Base-by-base conservation (phyloP, 495 filamentous ascomycete species). In the Hypoxylon crocopeplum region DNA sequence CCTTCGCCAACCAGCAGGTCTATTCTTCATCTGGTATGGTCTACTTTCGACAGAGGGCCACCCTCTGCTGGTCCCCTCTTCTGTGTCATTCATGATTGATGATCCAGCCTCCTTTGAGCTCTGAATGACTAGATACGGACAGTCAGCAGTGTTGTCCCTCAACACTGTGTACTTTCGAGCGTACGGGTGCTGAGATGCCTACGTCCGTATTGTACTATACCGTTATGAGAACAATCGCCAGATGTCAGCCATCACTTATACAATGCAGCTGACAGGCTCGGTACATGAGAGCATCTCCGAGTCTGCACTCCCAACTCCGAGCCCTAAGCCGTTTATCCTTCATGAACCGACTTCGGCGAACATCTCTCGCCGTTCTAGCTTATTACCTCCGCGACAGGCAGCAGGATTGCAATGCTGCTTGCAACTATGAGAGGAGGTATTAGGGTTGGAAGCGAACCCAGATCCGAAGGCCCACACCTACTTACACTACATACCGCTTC, bases 391-490 rank as follows among this genome's bases (percentile, higher is more conserved):
- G n/a, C n/a, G n/a, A n/a, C n/a, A n/a, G n/a, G n/a, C n/a, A n/a
- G n/a, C n/a, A n/a, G n/a, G n/a, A n/a, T n/a, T n/a, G n/a, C n/a
- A n/a, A n/a, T n/a, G n/a, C n/a, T n/a, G n/a, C n/a, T n/a, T n/a
- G n/a, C n/a, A n/a, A n/a, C n/a, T n/a, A n/a, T n/a, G n/a, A n/a
- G n/a, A 29, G 25, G 10, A 5, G 33, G 15, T 33, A 44, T 59
- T 19, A 37, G 17, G 42, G 39, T 49, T 19, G 33, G 20, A 29
- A 46, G 38, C 56, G 15, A 44, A 51, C 44, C 49, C 32, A 64
- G 55, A 56, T 62, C 59, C 52, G 41, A 57, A 42, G 42, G 41
- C 40, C 61, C 61, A 56, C 61, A 48, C 42, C 25, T 36, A 49
- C 48, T n/a, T 32, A 40, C 39, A 42, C 17, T 32, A 30, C n/a